Percentiles rank a stretch among this genome's conserved stretches.
Evolutionary conservation across 139 green algal species (phyloP).

Genomic region (Chlorella sp.): DNA sequence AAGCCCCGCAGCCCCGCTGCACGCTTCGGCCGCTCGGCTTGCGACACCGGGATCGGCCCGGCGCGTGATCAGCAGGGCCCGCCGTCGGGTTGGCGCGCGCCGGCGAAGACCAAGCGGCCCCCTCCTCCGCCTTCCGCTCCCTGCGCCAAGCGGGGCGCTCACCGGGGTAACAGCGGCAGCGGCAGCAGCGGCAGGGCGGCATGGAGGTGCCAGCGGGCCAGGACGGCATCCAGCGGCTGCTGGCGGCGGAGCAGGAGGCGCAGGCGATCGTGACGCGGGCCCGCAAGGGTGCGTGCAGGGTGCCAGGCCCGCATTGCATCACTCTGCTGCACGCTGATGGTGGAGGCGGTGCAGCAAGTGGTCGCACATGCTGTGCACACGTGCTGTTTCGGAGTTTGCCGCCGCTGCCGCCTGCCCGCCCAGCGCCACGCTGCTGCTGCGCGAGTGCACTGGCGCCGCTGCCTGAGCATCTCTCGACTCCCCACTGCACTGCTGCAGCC

Average conservation of each 20-base stretch:
- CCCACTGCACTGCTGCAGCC: slow-evolving; percentile 50
- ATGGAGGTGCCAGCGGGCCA: slow-evolving; percentile 76
- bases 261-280: slow-evolving; percentile 86
- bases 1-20: too few species aligned
- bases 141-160: neutral
- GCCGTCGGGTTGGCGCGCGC: too few species aligned
- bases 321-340: neutral
- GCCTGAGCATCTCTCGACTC: too few species aligned
- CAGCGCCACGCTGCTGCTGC: too few species aligned
- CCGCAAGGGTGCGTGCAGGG: slow-evolving; percentile 68
- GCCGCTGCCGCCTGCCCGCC: neutral
- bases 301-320: neutral
- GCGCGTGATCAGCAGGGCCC: too few species aligned
- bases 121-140: too few species aligned
- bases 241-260: slow-evolving; percentile 89
- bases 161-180: neutral
- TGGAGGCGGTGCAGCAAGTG: neutral
- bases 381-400: neutral
- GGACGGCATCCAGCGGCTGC: slow-evolving; percentile 93
- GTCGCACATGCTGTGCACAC: neutral
- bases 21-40: too few species aligned
- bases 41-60: too few species aligned
- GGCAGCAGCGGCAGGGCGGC: neutral
- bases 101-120: too few species aligned
- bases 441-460: neutral